Base-by-base conservation (phyloP, 768 basidiomycete species). In the Crucibulum laeve region DNA sequence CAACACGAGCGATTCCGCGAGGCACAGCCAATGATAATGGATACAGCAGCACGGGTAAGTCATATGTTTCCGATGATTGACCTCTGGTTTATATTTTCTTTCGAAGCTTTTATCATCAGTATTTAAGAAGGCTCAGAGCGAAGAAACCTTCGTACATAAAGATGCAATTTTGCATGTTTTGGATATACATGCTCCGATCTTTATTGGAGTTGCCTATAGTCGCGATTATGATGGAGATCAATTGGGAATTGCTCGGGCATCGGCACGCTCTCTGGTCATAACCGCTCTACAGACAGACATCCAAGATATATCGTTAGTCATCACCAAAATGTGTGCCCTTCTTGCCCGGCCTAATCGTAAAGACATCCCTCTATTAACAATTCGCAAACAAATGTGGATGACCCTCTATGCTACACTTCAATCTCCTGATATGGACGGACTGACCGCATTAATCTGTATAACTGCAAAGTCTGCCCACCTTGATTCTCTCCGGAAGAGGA, bases 1-100 rank as follows among this genome's bases (percentile, higher is more conserved):
- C 91, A 93, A 56, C 88, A 91, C 50, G 78, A 82, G 44, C 75
- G 87, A 3, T 86, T 88, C 56, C 61, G 69, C 38, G 65, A 70
- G 19, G 64, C 77, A 17, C 75, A 84, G 13, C 80, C 87, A 1
- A 62, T 65, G 18, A 75, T 82, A 14, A 78, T 91, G 64, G 57
- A 69, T 21, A 66, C 75, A 23, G 83, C 84, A 3, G 63, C 80
- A 35, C 70, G 74, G 51, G 93, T 91, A 56, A 64, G 85, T 67
- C 21, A 30, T 40, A 10, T 25, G 10, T 24, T 24, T 25, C 13
- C 38, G 17, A 40, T 21, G 24, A 8, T 21, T 40, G 5, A 13
- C 17, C 24, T 10, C 10, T 21, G 11, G 10, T 7, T 37, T 40
- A 40, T 13, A 30, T 30, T 7, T 21, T 14, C 43, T 15, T 34